A percentile compares a stretch with the other conserved stretches of the same genome.
Conservation (phyloP, 148 eudicot genomes). For the Nepenthes mirabilis region DNA sequence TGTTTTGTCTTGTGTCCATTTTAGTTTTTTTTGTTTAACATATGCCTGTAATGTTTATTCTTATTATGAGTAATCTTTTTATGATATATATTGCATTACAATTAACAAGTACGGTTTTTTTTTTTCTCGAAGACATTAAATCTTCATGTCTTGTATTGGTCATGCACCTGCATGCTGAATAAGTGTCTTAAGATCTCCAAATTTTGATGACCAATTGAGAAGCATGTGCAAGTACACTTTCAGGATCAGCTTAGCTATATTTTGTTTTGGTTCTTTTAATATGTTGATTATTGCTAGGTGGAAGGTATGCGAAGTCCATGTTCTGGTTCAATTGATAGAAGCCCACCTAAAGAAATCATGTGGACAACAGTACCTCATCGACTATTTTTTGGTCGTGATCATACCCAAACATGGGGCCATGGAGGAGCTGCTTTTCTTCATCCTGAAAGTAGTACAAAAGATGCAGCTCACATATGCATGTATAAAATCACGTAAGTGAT, state of each 20-base stretch:
- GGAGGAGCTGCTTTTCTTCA: conserved; percentile 96
- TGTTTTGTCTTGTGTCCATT: neutral
- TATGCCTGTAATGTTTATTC: neutral
- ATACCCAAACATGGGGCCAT: conserved; percentile 65
- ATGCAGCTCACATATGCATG: conserved; percentile 53
- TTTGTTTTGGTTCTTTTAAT: conserved; percentile 3
- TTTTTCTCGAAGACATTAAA: neutral
- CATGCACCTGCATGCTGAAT: neutral
- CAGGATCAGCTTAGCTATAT: neutral
- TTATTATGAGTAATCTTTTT: no score
- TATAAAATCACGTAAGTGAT: conserved; percentile 72
- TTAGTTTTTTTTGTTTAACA: neutral
- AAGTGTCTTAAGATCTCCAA: no score
- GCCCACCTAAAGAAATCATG: conserved; percentile 50
- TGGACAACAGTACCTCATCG: conserved; percentile 74
- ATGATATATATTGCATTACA: no score
- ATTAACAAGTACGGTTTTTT: neutral
- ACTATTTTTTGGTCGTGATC: conserved; percentile 70
- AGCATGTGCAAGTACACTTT: neutral
- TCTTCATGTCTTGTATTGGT: neutral
- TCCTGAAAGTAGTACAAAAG: conserved; percentile 45
- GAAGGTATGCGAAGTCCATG: conserved; percentile 78
- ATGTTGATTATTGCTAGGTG: conserved; percentile 29
- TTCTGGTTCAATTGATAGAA: conserved; percentile 75
- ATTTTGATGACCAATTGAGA: neutral